phyloP scores from a whole-genome alignment of 139 green algal species.

The Diplosphaera chodatii region DNA sequence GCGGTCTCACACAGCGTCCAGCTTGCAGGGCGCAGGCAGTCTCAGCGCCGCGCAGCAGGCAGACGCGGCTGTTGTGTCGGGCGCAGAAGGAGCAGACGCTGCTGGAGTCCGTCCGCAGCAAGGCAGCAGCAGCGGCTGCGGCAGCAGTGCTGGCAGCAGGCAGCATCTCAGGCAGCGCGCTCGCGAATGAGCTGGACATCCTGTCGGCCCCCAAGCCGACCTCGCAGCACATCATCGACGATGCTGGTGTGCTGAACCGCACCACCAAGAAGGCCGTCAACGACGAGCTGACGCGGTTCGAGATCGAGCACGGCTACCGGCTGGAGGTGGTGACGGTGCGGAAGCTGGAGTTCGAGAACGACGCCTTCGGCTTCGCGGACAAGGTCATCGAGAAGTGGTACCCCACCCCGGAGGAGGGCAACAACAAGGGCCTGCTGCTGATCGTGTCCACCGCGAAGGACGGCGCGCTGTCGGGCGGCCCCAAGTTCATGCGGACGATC shows the following conservation, averaged over 20 bases:
- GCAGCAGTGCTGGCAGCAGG: constrained; percentile 26
- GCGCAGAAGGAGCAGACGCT: constrained; percentile 7
- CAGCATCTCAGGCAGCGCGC: constrained; percentile 26
- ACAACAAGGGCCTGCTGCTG: constrained; percentile 90
- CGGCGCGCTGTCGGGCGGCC: constrained; percentile 85
- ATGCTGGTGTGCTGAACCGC: constrained; percentile 78
- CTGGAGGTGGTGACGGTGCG: constrained; percentile 88
- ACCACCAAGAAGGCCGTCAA: constrained; percentile 62
- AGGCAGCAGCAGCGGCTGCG: constrained; percentile 25
- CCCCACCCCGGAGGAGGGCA: constrained; percentile 49
- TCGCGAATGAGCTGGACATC: constrained; percentile 87
- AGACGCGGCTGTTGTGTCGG: neutral
- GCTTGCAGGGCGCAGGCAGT: neutral
- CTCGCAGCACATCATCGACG: constrained; percentile 82
- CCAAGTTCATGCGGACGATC: constrained; percentile 70
- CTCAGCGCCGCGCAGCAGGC: neutral
- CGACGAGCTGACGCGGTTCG: constrained; percentile 68
- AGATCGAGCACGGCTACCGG: constrained; percentile 75
- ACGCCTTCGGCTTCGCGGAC: constrained; percentile 91
- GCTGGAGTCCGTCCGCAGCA: constrained; percentile 4
- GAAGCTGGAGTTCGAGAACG: constrained; percentile 91
- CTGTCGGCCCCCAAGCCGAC: constrained; percentile 58
- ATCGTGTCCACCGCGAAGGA: constrained; percentile 93
- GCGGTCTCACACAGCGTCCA: neutral
- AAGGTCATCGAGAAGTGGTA: constrained; percentile 86